These are phyloP conservation scores for Yarrowia phangngaensis DNA, from an alignment of 805 yeast genomes.

Conservation along the genomic window DNA sequence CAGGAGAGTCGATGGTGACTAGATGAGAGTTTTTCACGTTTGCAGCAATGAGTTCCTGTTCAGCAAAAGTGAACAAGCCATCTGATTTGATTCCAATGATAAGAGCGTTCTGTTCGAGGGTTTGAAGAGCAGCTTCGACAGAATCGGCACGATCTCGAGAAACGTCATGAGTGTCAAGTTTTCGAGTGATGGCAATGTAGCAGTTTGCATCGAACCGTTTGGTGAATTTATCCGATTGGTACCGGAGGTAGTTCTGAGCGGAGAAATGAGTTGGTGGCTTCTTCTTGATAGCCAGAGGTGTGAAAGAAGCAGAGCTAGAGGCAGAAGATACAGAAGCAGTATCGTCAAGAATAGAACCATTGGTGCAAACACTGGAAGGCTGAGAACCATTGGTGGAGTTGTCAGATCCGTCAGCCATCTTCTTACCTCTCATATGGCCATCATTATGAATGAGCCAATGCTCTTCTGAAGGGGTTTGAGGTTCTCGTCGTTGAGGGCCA, in stretches of 20 bases:
- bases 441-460: conserved; percentile 86
- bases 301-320: not conserved
- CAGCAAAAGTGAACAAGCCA: conserved; percentile 86
- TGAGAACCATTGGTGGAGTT: not conserved
- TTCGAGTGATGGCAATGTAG: conserved; percentile 88
- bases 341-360: conserved; percentile 18
- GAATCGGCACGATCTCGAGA: conserved; percentile 65
- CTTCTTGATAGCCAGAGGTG: conserved; percentile 28
- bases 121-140: conserved; percentile 51
- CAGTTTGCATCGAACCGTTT: conserved; percentile 93
- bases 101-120: conserved; percentile 69
- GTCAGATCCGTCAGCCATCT: conserved; percentile 26
- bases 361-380: conserved; percentile 12
- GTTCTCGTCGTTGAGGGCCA: conserved; percentile 32
- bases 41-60: conserved; percentile 79
- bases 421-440: conserved; percentile 50
- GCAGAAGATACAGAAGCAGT: conserved; percentile 29
- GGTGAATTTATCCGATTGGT: conserved; percentile 90
- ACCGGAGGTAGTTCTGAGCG: conserved; percentile 90
- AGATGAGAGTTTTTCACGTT: conserved; percentile 65
- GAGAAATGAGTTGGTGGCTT: conserved; percentile 65
- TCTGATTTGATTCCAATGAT: conserved; percentile 88
- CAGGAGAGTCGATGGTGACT: conserved; percentile 79
- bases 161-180: conserved; percentile 91
- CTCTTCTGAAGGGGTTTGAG: conserved; percentile 55